phyloP scores from a whole-genome alignment of 495 filamentous ascomycete genomes.

The Neurospora intermedia region DNA sequence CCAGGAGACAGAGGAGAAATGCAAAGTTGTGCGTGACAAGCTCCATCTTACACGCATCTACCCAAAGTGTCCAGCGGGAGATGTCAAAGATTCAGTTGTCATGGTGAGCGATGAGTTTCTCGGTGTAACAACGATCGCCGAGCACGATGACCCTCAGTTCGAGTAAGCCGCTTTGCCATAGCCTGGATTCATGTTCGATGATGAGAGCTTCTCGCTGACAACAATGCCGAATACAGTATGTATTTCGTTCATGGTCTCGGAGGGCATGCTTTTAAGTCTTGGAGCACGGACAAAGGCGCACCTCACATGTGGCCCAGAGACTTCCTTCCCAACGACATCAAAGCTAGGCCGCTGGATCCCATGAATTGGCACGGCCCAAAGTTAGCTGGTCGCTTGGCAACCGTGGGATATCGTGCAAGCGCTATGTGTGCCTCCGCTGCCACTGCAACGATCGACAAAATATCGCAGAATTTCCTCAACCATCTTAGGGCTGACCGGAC shows the following conservation, averaged over 20 bases:
- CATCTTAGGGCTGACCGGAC: slow-evolving; percentile 2
- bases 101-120: slow-evolving; percentile 9
- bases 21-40: slow-evolving; percentile 1
- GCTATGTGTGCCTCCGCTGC: neutral
- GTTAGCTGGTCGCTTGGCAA: slow-evolving; percentile 6
- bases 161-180: slow-evolving; percentile 1
- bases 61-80: neutral
- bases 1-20: slow-evolving; percentile 1
- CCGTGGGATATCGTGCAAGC: slow-evolving; percentile 6
- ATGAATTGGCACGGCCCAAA: neutral
- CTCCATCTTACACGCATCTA: slow-evolving; percentile 1
- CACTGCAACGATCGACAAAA: slow-evolving; percentile 6
- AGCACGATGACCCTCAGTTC: slow-evolving; percentile 11
- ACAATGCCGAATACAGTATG: neutral
- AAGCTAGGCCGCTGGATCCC: slow-evolving; percentile 1
- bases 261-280: slow-evolving; percentile 9
- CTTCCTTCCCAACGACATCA: slow-evolving; percentile 5
- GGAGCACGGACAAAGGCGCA: slow-evolving; percentile 6
- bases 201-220: neutral
- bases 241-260: slow-evolving; percentile 13
- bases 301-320: slow-evolving; percentile 10
- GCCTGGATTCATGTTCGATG: neutral
- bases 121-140: slow-evolving; percentile 10
- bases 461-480: slow-evolving; percentile 7
- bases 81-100: neutral